Evolutionary conservation across 1,284 basidiomycete species (phyloP), one percentile per base, ranked within the genome.

Genomic region (Thelephora terrestris): DNA sequence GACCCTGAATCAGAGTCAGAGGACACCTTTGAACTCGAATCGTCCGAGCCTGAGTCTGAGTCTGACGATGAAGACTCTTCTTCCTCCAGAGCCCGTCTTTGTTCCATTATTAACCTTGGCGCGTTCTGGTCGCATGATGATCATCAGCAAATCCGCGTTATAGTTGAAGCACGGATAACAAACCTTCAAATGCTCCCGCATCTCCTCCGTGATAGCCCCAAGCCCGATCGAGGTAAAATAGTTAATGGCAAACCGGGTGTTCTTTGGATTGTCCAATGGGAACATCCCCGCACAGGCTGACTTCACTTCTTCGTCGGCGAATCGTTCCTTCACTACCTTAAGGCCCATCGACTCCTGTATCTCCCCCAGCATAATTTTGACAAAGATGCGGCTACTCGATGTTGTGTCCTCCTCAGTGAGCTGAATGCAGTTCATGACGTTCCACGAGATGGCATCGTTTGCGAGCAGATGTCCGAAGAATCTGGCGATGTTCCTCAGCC

Each of bases 391-490:
- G 55, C 86, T 88, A 57, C 88, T 92, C 21, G 87, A 91, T 0
- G 95, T 99, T 21, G 95, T 99, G 55, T 98, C 94, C 50, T 99
- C 95, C 65, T 99, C 95, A 60, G 91, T 99, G 73, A 99, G 86
- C 65, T 86, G 90, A 57, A 99, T 77, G 38, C 81, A 80, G 54
- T 86, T 81, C 43, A 99, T 73, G 0, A 83, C 83, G 7, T 81
- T 75, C 95, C 95, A 99, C 10, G 88, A 89, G 51, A 99, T 79
- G 4, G 85, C 79, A 65, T 99, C 95, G 9, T 80, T 84, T 10
- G 82, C 82, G 53, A 96, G 58, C 21, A 95, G 70, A 61, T 95
- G 91, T 1, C 95, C 95, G 59, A 99, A 98, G 74, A 99, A 92
- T 35, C 93, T 81, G 4, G 90, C 91, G 56, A 99, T 97, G 64